Evolutionary conservation across 2,329 filamentous ascomycete species (phyloP).

Genomic region (Dendrostoma leiphaemia): DNA sequence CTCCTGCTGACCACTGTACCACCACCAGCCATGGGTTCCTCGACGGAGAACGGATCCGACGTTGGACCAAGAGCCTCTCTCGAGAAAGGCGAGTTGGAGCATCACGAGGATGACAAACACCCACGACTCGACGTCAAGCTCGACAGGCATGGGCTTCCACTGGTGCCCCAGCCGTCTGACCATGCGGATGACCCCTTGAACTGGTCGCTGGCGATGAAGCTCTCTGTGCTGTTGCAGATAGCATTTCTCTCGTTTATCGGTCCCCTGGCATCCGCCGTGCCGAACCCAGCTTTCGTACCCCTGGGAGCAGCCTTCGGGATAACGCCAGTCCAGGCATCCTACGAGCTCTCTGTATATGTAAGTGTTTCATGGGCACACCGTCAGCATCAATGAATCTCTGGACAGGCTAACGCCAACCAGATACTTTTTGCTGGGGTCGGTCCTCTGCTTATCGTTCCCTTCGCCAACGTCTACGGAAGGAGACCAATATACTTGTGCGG

Average conservation of each 20-base stretch:
- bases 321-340: slow-evolving; percentile 29
- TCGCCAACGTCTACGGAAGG: slow-evolving; percentile 33
- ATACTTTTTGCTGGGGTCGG: slow-evolving; percentile 32
- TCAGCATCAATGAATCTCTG: too few species aligned
- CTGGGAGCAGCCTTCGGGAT: slow-evolving; percentile 29
- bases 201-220: slow-evolving; percentile 24
- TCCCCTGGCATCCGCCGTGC: slow-evolving; percentile 26
- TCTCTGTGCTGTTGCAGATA: slow-evolving; percentile 27
- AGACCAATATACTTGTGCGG: slow-evolving; percentile 31
- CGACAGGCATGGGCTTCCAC: slow-evolving; percentile 24
- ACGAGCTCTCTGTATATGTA: slow-evolving; percentile 27
- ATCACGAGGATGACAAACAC: neutral
- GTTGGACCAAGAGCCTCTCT: neutral
- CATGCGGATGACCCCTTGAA: slow-evolving; percentile 26
- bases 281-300: slow-evolving; percentile 32
- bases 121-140: neutral
- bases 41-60: neutral
- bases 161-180: slow-evolving; percentile 24
- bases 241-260: slow-evolving; percentile 30
- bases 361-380: neutral
- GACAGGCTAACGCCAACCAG: slow-evolving; percentile 5
- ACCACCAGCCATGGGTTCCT: neutral
- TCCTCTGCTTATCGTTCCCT: slow-evolving; percentile 26
- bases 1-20: too few species aligned
- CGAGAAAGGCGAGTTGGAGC: neutral